phyloP scores from a whole-genome alignment of 106 monocot species.

The Dioscorea zingiberensis region DNA sequence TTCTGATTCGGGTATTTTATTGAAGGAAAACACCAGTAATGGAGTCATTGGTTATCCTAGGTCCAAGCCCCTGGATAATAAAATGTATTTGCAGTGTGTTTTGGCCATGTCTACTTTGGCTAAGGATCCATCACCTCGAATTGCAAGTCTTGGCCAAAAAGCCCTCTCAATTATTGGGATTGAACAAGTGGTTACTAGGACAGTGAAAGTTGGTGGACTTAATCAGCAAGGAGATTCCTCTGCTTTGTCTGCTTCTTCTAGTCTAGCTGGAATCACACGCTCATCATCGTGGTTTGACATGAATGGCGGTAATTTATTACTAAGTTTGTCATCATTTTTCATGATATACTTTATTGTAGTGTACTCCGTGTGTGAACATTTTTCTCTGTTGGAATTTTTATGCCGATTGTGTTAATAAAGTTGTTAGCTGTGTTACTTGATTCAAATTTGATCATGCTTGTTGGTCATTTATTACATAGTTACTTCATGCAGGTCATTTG shows the following conservation, averaged over 20 bases:
- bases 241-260: constrained; percentile 29
- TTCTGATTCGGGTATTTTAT: constrained; percentile 78
- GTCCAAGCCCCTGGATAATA: constrained; percentile 35
- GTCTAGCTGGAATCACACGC: constrained; percentile 57
- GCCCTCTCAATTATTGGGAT: constrained; percentile 81
- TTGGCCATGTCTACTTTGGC: constrained; percentile 69
- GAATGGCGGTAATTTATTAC: constrained; percentile 61
- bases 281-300: constrained; percentile 98
- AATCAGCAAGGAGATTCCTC: constrained; percentile 49
- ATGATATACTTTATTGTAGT: too few relatives aligned
- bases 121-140: constrained; percentile 84
- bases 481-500: constrained; percentile 45
- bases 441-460: too few relatives aligned
- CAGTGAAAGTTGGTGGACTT: constrained; percentile 29
- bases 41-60: constrained; percentile 48
- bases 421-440: too few relatives aligned
- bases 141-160: constrained; percentile 62
- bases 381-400: too few relatives aligned
- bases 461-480: too few relatives aligned
- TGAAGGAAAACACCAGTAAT: constrained; percentile 66
- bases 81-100: constrained; percentile 71
- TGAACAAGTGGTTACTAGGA: constrained; percentile 68
- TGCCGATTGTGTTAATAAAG: too few relatives aligned
- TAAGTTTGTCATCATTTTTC: not conserved
- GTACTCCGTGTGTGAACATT: too few relatives aligned